phyloP scores from a whole-genome alignment of 108 stramenopile species.

The Nitzschia putrida region DNA sequence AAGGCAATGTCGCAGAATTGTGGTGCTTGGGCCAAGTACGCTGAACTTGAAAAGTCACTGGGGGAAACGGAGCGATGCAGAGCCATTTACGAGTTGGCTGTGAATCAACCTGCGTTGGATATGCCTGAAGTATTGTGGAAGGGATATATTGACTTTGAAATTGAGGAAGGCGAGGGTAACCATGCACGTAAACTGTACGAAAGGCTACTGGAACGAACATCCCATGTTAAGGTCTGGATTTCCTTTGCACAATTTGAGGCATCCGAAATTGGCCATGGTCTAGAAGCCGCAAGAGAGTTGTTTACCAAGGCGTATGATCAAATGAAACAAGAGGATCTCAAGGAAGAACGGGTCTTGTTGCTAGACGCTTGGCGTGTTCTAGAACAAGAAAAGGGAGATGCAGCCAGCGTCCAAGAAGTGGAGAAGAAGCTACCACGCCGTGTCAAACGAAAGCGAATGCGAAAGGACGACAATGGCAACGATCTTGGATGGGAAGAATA shows the following conservation, averaged over 20 bases:
- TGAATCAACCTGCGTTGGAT: conserved; percentile 90
- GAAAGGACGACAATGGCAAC: conserved; percentile 77
- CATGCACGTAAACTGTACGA: conserved; percentile 87
- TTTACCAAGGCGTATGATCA: conserved; percentile 86
- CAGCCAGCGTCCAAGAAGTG: conserved; percentile 62
- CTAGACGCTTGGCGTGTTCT: conserved; percentile 94
- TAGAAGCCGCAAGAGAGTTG: conserved; percentile 68
- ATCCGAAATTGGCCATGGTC: conserved; percentile 64
- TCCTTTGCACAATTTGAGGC: conserved; percentile 83
- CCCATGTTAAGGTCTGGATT: conserved; percentile 94
- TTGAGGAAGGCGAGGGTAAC: conserved; percentile 78
- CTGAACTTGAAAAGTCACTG: conserved; percentile 89
- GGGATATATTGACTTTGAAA: conserved; percentile 97
- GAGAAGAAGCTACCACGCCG: conserved; percentile 88
- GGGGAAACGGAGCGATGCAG: conserved; percentile 94
- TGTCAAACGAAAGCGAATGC: conserved; percentile 93
- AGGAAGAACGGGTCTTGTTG: conserved; percentile 92
- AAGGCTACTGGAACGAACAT: conserved; percentile 90
- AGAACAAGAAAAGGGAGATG: conserved; percentile 83
- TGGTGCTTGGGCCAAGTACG: conserved; percentile 90
- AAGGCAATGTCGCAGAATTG: conserved; percentile 91
- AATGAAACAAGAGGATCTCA: conserved; percentile 82
- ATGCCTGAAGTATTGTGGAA: conserved; percentile 99
- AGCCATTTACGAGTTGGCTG: conserved; percentile 94
- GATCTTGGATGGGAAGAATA: conserved; percentile 97